These are phyloP conservation scores for Elaphomyces granulatus DNA, from an alignment of 495 filamentous ascomycete genomes.

Conservation along the genomic window DNA sequence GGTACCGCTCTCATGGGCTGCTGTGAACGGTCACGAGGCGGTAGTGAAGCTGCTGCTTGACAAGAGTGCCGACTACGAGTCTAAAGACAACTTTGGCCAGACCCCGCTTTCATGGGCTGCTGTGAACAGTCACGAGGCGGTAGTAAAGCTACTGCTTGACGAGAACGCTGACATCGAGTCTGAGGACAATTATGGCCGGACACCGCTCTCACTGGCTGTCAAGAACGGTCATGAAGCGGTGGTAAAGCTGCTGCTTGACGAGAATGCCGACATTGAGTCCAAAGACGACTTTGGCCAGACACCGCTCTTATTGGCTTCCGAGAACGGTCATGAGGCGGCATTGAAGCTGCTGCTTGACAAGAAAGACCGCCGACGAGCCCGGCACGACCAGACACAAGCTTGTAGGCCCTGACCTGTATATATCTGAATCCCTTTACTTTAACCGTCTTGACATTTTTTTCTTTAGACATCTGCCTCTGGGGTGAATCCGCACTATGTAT, in stretches of 20 bases:
- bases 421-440: too few relatives aligned
- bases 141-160: slow-evolving; percentile 11
- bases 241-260: slow-evolving; percentile 14
- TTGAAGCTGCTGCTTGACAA: too few relatives aligned
- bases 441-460: too few relatives aligned
- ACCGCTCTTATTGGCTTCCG: too few relatives aligned
- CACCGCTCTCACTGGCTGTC: slow-evolving; percentile 12
- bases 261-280: too few relatives aligned
- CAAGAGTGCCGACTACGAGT: slow-evolving; percentile 12
- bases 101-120: slow-evolving; percentile 15
- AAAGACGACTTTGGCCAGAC: too few relatives aligned
- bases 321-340: too few relatives aligned
- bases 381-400: too few relatives aligned
- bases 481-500: too few relatives aligned
- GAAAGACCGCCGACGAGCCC: too few relatives aligned
- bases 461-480: too few relatives aligned
- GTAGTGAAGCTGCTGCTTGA: slow-evolving; percentile 11
- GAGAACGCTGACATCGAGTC: slow-evolving; percentile 14
- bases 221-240: slow-evolving; percentile 9
- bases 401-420: too few relatives aligned
- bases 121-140: slow-evolving; percentile 6
- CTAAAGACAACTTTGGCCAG: slow-evolving; percentile 5
- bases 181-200: slow-evolving; percentile 6
- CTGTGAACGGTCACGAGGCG: background rate
- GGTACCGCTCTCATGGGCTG: background rate